Evolutionary conservation across 257 asterid genomes (phyloP), one percentile per base, ranked within the genome.

Genomic region (Solanum corneliomulleri): DNA sequence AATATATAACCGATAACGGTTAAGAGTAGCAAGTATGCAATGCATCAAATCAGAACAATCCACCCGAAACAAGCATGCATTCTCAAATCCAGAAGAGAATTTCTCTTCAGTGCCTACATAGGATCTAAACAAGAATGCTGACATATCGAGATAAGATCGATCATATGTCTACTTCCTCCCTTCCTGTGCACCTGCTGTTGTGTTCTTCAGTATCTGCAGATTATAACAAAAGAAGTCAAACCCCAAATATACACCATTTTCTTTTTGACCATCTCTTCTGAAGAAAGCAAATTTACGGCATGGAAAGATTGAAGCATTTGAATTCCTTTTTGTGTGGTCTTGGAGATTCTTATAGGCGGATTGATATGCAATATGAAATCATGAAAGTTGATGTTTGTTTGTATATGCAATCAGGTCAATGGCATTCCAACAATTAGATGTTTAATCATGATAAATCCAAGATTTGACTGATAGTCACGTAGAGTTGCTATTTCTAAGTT

Each of bases 151-250:
- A 31, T 29, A 31, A 29, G 14, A 44, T 9, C 66, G 9, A 80
- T 80, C 68, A 16, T 29, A 80, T 16, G 58, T 80, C 86, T 89
- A 92, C 83, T 92, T 91, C 83, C 93, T 84, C 80, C 92, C 92
- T 31, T 92, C 94, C 49, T 90, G 91, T 20, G 92, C 86, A 25
- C 94, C 92, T 2, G 89, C 92, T 5, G 94, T 91, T n/a, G 94
- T 92, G 87, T 92, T 92, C 92, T 92, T 92, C 92, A 92, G 33
- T 86, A 92, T 92, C 94, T 92, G 93, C 71, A 86, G 62, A 86
- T 27, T 2, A 52, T 52, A 16, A 62, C 37, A 70, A 9, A 27
- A 68, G 1, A 33, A 31, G 68, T 74, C 68, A 47, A 47, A 9
- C 11, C 18, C 27, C 68, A 47, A 47, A 29, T 16, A 16, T 10